Percentiles rank a stretch among this genome's conserved stretches.
These are phyloP conservation scores for Boletales sp. DNA, from an alignment of 768 basidiomycete species.

Conservation along the genomic window DNA sequence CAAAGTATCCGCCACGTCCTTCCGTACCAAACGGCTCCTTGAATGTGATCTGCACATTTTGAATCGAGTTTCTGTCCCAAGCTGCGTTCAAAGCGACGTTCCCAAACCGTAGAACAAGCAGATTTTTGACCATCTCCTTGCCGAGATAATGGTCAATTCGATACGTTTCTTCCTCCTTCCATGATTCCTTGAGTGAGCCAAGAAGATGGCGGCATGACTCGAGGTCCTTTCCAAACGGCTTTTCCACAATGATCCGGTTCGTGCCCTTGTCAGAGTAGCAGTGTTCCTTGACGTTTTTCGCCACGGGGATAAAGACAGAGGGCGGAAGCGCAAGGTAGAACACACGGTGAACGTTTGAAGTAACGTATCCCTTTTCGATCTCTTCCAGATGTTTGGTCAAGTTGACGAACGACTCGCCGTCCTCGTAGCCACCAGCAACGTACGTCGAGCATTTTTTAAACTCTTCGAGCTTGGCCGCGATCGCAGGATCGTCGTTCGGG, in stretches of 20 bases:
- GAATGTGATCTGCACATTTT: slow-evolving; percentile 98
- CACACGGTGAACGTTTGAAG: slow-evolving; percentile 70
- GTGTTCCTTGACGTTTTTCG: slow-evolving; percentile 75
- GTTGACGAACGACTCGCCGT: slow-evolving; percentile 70
- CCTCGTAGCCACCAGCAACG: slow-evolving; percentile 86
- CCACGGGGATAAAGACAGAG: slow-evolving; percentile 91
- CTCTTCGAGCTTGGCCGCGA: slow-evolving; percentile 63
- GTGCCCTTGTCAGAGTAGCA: slow-evolving; percentile 71
- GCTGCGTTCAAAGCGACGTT: slow-evolving; percentile 85
- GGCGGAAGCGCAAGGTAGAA: slow-evolving; percentile 98
- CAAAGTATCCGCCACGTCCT: slow-evolving; percentile 99
- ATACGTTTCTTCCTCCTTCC: slow-evolving; percentile 97
- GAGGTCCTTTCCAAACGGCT: slow-evolving; percentile 96
- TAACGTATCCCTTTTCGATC: slow-evolving; percentile 69
- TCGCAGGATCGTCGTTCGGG: slow-evolving; percentile 55
- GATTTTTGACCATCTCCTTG: slow-evolving; percentile 99
- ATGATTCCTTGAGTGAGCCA: slow-evolving; percentile 74
- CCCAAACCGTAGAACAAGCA: slow-evolving; percentile 93
- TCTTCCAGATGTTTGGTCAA: slow-evolving; percentile 74
- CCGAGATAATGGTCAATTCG: slow-evolving; percentile 99
- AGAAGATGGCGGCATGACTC: slow-evolving; percentile 81
- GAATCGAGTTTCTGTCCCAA: slow-evolving; percentile 96
- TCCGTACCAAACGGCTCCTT: slow-evolving; percentile 99
- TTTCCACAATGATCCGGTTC: slow-evolving; percentile 96
- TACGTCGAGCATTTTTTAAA: slow-evolving; percentile 85